Evolutionary conservation across 139 green algal species (phyloP).

Genomic region (Monoraphidium neglectum): DNA sequence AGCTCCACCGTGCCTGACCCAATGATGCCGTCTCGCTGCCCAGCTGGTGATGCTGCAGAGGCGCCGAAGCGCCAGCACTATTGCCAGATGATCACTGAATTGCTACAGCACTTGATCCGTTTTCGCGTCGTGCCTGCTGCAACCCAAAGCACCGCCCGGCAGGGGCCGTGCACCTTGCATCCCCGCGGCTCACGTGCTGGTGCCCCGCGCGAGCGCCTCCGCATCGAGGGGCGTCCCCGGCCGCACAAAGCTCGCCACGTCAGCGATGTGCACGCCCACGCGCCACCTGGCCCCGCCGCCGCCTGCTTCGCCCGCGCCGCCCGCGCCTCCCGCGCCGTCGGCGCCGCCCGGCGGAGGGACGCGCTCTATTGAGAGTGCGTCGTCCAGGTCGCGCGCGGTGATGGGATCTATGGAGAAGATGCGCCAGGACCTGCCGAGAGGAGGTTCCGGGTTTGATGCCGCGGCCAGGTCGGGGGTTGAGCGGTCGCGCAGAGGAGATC

Average conservation of each 20-base stretch:
- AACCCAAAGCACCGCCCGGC: too few relatives aligned
- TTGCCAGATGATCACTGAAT: too few relatives aligned
- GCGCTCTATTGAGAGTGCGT: constrained; percentile 73
- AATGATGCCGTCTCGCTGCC: too few relatives aligned
- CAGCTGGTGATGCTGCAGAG: too few relatives aligned
- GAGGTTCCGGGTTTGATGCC: neutral
- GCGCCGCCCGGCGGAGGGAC: neutral
- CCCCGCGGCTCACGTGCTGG: constrained; percentile 61
- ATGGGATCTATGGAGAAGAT: constrained; percentile 88
- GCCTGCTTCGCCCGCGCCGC: too few relatives aligned
- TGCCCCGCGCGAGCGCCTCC: constrained; percentile 66
- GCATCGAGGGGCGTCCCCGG: constrained; percentile 76
- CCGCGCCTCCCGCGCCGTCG: neutral
- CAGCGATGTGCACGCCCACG: constrained; percentile 92
- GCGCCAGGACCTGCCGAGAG: constrained; percentile 27
- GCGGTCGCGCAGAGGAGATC: too few relatives aligned
- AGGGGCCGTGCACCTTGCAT: too few relatives aligned
- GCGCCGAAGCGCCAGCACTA: too few relatives aligned
- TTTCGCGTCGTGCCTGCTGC: too few relatives aligned
- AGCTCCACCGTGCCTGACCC: too few relatives aligned
- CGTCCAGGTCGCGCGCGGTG: constrained; percentile 82
- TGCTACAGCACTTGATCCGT: too few relatives aligned
- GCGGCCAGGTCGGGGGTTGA: neutral
- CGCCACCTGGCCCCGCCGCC: constrained; percentile 30
- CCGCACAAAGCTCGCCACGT: constrained; percentile 84